Evolutionary conservation across 768 basidiomycete genomes (phyloP).

Genomic region (Russula emetica): DNA sequence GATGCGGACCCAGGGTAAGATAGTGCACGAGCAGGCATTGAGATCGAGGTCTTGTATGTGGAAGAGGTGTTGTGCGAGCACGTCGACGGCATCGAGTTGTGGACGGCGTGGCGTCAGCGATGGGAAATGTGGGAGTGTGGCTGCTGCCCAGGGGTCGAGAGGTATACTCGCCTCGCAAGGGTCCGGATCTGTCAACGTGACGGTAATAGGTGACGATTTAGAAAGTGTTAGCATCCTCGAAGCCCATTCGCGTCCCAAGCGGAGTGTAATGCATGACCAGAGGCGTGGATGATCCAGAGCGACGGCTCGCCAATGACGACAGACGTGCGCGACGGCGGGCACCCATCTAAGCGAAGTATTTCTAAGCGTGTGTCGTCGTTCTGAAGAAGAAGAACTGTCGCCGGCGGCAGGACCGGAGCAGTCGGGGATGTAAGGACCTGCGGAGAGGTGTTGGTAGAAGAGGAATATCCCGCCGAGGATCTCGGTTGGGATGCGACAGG

Average conservation of each 20-base stretch:
- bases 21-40: constrained; percentile 7
- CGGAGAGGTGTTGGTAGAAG: constrained; percentile 10
- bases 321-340: constrained; percentile 18
- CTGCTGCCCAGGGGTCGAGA: background rate
- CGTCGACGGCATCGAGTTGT: constrained; percentile 7
- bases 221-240: constrained; percentile 16
- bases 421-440: background rate
- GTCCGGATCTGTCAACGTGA: background rate
- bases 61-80: constrained; percentile 17
- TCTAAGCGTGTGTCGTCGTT: background rate
- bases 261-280: constrained; percentile 11
- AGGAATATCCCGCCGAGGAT: constrained; percentile 23
- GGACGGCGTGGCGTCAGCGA: background rate
- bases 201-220: constrained; percentile 11
- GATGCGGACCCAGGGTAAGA: background rate
- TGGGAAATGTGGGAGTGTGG: background rate
- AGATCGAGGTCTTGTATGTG: constrained; percentile 19
- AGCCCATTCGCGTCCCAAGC: constrained; percentile 14
- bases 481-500: constrained; percentile 21
- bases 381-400: background rate
- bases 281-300: constrained; percentile 16
- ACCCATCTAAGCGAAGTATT: constrained; percentile 14
- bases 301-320: constrained; percentile 20
- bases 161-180: constrained; percentile 6
- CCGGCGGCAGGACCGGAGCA: background rate